Evolutionary conservation across 176 grass and related monocot species (phyloP).

Genomic region (Microstegium vimineum): DNA sequence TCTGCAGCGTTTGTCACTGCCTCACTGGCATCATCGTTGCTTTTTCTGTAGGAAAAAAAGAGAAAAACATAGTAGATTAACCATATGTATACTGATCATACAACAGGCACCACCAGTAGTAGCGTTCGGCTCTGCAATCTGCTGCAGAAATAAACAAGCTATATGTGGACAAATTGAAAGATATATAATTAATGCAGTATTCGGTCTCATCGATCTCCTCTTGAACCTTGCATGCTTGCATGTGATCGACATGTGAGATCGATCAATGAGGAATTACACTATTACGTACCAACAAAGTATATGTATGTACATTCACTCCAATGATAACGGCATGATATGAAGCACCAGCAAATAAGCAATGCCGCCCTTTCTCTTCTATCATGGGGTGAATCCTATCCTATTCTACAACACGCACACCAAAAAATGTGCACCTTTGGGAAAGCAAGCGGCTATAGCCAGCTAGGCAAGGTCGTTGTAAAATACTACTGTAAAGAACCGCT

Average conservation of each 20-base stretch:
- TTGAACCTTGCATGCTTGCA: neutral
- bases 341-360: neutral
- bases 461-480: neutral
- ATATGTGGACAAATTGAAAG: neutral
- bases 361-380: neutral
- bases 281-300: too few relatives aligned
- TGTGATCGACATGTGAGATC: neutral
- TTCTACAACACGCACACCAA: neutral
- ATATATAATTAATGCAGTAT: neutral
- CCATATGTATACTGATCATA: too few relatives aligned
- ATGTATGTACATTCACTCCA: neutral
- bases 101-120: neutral
- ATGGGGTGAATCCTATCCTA: constrained; percentile 18
- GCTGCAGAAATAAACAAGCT: neutral
- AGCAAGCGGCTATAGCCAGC: neutral
- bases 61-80: neutral
- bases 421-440: constrained; percentile 1
- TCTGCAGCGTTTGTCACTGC: constrained; percentile 8
- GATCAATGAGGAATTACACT: neutral
- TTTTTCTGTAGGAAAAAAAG: neutral
- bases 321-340: constrained; percentile 30
- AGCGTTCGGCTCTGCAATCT: neutral
- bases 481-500: too few relatives aligned
- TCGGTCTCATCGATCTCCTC: neutral
- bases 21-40: neutral